phyloP scores from a whole-genome alignment of 306 rosid genomes.

The Macrotyloma uniflorum region DNA sequence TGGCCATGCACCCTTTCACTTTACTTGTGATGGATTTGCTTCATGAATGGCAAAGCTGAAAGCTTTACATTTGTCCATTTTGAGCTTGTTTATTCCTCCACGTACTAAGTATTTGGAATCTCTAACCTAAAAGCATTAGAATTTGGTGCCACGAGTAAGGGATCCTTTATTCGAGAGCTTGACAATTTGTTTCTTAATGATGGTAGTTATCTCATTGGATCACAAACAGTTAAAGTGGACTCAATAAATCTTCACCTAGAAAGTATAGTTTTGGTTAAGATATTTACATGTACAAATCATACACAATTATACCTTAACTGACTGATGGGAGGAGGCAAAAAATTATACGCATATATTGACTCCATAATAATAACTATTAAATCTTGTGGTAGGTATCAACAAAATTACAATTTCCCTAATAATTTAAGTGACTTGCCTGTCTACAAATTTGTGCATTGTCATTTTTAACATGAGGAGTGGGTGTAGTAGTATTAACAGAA shows the following conservation, averaged over 20 bases:
- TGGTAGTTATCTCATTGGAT: neutral
- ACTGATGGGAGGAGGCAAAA: neutral
- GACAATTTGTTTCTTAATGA: constrained; percentile 5
- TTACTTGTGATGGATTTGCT: constrained; percentile 26
- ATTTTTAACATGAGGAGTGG: neutral
- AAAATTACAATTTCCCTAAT: neutral
- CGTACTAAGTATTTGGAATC: constrained; percentile 30
- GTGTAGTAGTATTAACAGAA: neutral
- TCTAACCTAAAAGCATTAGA: constrained; percentile 18
- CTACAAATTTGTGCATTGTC: neutral
- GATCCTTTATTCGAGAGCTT: constrained; percentile 7
- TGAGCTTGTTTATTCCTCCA: constrained; percentile 21
- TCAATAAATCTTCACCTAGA: neutral
- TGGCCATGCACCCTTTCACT: constrained; percentile 22
- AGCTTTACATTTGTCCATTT: constrained; percentile 41
- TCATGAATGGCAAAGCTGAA: constrained; percentile 38
- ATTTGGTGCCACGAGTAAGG: neutral
- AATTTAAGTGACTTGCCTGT: neutral
- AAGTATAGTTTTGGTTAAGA: neutral
- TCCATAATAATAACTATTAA: neutral
- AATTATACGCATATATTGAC: no score
- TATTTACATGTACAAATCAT: neutral
- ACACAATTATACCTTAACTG: neutral
- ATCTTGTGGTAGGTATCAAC: neutral
- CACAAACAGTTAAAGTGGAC: no score